phyloP scores from a whole-genome alignment of 345 rosid species.

The Citrus hindsii region DNA sequence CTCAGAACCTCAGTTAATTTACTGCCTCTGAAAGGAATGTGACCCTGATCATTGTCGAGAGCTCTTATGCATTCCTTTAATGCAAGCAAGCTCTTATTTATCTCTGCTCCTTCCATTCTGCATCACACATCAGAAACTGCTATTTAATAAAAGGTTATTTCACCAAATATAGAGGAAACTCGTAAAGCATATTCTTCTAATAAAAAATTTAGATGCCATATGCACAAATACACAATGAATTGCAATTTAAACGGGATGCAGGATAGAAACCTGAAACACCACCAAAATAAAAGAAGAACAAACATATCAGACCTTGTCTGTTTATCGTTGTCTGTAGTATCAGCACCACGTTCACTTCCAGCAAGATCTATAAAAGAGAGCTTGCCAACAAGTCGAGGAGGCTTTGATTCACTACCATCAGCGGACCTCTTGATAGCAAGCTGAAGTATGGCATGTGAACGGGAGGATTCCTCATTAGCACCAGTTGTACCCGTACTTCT shows the following conservation, averaged over 20 bases:
- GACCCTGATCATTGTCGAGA: constrained; percentile 98
- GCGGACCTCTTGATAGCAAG: constrained; percentile 84
- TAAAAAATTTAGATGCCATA: background rate
- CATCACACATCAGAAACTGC: constrained; percentile 16
- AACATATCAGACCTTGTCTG: constrained; percentile 71
- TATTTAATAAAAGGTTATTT: constrained; percentile 11
- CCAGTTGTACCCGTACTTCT: constrained; percentile 98
- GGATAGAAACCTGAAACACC: constrained; percentile 2
- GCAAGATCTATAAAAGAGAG: constrained; percentile 98
- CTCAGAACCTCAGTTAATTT: constrained; percentile 97
- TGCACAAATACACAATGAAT: background rate
- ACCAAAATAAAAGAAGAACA: background rate
- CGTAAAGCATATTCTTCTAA: background rate
- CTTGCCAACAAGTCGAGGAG: constrained; percentile 87
- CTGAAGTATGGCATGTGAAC: constrained; percentile 98
- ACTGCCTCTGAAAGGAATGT: constrained; percentile 98
- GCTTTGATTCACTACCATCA: constrained; percentile 83
- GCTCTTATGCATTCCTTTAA: constrained; percentile 98
- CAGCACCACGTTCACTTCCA: constrained; percentile 99
- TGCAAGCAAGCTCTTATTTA: constrained; percentile 96
- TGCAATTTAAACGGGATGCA: background rate
- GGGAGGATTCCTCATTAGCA: constrained; percentile 98
- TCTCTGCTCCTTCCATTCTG: constrained; percentile 99
- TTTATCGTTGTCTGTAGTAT: constrained; percentile 97
- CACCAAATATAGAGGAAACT: background rate